Evolutionary conservation across 176 grass and related monocot genomes (phyloP).

Genomic region (Aechmea fasciata): DNA sequence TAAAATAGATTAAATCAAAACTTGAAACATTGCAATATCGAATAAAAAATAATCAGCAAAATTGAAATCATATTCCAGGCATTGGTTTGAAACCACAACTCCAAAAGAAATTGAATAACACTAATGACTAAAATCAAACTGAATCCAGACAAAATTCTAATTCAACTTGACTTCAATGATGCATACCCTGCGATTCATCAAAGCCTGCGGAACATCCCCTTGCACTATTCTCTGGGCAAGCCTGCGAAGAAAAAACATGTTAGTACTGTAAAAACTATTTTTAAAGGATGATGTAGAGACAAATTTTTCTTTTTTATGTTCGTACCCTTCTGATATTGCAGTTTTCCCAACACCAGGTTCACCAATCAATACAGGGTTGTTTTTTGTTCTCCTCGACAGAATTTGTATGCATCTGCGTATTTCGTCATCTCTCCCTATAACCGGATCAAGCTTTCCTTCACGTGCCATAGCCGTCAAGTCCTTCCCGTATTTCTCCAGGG

Average conservation of each 20-base stretch:
- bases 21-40: too few relatives aligned
- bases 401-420: slow-evolving; percentile 98
- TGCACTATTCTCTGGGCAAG: slow-evolving; percentile 97
- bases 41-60: too few relatives aligned
- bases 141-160: background rate
- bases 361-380: slow-evolving; percentile 97
- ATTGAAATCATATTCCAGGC: too few relatives aligned
- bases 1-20: too few relatives aligned
- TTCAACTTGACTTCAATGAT: background rate
- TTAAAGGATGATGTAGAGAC: background rate
- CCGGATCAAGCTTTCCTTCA: slow-evolving; percentile 95
- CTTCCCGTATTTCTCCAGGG: slow-evolving; percentile 94
- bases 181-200: slow-evolving; percentile 77
- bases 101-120: too few relatives aligned
- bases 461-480: slow-evolving; percentile 92
- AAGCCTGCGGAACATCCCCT: slow-evolving; percentile 92
- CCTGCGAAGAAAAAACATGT: slow-evolving; percentile 34
- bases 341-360: slow-evolving; percentile 99
- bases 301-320: background rate
- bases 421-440: slow-evolving; percentile 98
- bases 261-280: background rate
- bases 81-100: too few relatives aligned
- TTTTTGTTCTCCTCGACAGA: slow-evolving; percentile 93
- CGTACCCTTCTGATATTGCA: slow-evolving; percentile 96
- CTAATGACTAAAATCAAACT: background rate